These are phyloP conservation scores for Globisporangium acanthophoron DNA, from an alignment of 352 stramenopile species.

Conservation along the genomic window DNA sequence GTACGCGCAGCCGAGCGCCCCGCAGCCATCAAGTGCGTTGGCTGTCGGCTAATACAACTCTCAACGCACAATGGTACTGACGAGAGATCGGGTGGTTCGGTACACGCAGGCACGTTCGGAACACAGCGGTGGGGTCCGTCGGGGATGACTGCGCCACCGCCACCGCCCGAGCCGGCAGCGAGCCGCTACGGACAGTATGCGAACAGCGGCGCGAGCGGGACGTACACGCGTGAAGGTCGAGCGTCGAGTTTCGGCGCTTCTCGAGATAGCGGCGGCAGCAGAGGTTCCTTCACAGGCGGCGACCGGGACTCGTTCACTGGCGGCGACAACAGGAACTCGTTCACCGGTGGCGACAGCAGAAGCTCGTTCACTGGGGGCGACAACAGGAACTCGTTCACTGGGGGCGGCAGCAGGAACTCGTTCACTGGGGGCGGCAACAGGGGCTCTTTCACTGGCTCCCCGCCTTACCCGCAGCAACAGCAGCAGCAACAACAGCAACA, in stretches of 20 bases:
- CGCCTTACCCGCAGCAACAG: constrained; percentile 16
- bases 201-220: constrained; percentile 1
- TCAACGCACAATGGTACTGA: too few relatives aligned
- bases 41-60: not conserved
- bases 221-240: constrained; percentile 7
- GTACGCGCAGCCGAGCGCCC: constrained; percentile 34
- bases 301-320: constrained; percentile 3
- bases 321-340: constrained; percentile 20
- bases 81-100: not conserved
- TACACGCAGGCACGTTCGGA: constrained; percentile 39
- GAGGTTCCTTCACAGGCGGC: constrained; percentile 16
- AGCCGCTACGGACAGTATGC: constrained; percentile 1
- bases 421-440: constrained; percentile 1
- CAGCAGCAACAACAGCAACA: constrained; percentile 14
- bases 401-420: not conserved
- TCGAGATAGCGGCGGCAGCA: constrained; percentile 17
- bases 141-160: constrained; percentile 30
- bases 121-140: constrained; percentile 62
- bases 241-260: constrained; percentile 11
- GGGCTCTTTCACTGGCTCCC: constrained; percentile 6
- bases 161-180: constrained; percentile 15
- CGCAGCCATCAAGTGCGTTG: constrained; percentile 1
- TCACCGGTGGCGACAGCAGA: constrained; percentile 3
- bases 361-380: not conserved
- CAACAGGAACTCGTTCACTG: not conserved